Evolutionary conservation across 1,284 basidiomycete genomes (phyloP), one percentile per base, ranked within the genome.

Genomic region (Trametes sp.): DNA sequence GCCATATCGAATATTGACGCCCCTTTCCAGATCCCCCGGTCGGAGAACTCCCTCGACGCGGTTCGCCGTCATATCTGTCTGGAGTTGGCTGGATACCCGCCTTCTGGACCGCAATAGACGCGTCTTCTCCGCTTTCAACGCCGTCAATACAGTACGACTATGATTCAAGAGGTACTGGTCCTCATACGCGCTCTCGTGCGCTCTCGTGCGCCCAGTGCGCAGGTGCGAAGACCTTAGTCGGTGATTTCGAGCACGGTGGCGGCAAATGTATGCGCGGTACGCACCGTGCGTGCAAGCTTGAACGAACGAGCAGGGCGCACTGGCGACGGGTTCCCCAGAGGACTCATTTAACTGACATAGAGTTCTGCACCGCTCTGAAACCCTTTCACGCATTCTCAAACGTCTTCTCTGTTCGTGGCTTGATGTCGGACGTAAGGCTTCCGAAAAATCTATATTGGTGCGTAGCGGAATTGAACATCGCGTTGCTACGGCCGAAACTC

Each of bases 1-100:
- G 57, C 28, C 49, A 31, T 16, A 23, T 21, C 41, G 44, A 33
- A 44, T 19, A 24, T 36, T 59, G 21, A 53, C 58, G 52, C 45
- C 13, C 26, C 10, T 44, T 24, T 31, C 23, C 28, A 28, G 24
- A 26, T 28, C 51, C 45, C 35, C 50, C 60, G 50, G 26, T 53
- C 49, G 26, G 42, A n/a, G 49, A 45, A 42, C 16, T n/a, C 7
- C 24, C 26, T 26, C 24, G 14, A 19, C 9, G 51, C 11, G 16
- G 38, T 31, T 31, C n/a, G 1, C 41, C 26, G 38, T 42, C 38
- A 38, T 26, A n/a, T 7, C 23, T 19, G 35, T 26, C 29, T 19
- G 51, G 31, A 10, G 35, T 26, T 24, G 51, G 4, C 35, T 21
- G 24, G 16, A 26, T 7, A 16, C 13, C 14, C 35, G 36, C 23